These are phyloP conservation scores for Nidula microcarpa DNA, from an alignment of 768 basidiomycete species.

Conservation along the genomic window DNA sequence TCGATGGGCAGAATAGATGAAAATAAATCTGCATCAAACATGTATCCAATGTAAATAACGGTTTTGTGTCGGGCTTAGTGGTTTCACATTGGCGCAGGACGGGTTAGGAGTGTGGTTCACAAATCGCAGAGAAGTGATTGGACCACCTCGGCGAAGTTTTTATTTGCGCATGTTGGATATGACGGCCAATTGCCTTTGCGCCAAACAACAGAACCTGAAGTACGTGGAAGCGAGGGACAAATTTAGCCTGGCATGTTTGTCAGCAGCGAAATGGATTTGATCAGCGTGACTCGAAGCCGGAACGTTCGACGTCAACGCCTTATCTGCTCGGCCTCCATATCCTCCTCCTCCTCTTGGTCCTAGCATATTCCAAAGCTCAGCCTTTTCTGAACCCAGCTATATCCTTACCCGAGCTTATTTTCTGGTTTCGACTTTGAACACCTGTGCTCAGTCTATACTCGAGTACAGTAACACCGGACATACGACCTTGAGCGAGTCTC, in stretches of 20 bases:
- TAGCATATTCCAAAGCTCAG: background rate
- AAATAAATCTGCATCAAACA: no score
- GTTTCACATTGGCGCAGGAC: background rate
- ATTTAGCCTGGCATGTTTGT: background rate
- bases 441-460: background rate
- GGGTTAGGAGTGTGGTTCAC: background rate
- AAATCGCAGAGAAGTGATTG: background rate
- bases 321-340: background rate
- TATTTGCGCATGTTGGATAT: background rate
- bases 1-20: background rate
- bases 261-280: background rate
- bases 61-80: no score
- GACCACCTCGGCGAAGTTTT: background rate
- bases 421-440: background rate
- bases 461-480: background rate
- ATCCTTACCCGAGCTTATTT: background rate
- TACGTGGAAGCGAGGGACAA: background rate
- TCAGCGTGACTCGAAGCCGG: conserved; percentile 5
- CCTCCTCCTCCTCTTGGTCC: background rate
- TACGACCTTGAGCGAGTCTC: conserved; percentile 6
- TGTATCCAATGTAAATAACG: no score
- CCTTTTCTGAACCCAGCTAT: background rate
- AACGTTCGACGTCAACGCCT: conserved; percentile 14
- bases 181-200: background rate
- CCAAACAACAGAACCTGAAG: background rate